Evolutionary conservation across 2,329 filamentous ascomycete genomes (phyloP).

Genomic region (Bisporella sp.): DNA sequence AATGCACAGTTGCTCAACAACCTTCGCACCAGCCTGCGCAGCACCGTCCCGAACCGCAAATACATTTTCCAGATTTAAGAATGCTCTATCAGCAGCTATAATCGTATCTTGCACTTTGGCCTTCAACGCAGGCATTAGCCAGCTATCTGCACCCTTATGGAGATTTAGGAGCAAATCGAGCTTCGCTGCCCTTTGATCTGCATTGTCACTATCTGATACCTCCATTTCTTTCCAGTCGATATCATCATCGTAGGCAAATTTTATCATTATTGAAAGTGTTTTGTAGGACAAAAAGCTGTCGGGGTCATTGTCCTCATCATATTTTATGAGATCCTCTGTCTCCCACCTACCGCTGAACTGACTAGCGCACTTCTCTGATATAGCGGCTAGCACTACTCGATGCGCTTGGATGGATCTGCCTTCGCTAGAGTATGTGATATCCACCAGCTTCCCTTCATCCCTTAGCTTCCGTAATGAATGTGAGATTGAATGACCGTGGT

Average conservation of each 20-base stretch:
- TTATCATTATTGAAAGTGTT: slow-evolving; percentile 16
- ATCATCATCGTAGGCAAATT: slow-evolving; percentile 17
- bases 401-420: slow-evolving; percentile 15
- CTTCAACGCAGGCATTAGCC: slow-evolving; percentile 12
- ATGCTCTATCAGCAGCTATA: slow-evolving; percentile 7
- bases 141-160: too few species aligned
- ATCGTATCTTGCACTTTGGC: slow-evolving; percentile 17
- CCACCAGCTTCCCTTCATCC: slow-evolving; percentile 7
- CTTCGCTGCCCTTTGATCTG: slow-evolving; percentile 10
- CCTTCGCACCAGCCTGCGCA: slow-evolving; percentile 4
- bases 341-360: slow-evolving; percentile 11
- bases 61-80: slow-evolving; percentile 19
- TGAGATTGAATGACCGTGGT: slow-evolving; percentile 1
- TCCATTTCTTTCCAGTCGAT: slow-evolving; percentile 20
- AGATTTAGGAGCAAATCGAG: slow-evolving; percentile 18
- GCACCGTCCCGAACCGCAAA: slow-evolving; percentile 6
- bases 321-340: slow-evolving; percentile 11
- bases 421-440: slow-evolving; percentile 14
- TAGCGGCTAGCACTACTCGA: slow-evolving; percentile 10
- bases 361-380: slow-evolving; percentile 11
- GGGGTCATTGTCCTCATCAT: slow-evolving; percentile 8
- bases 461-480: slow-evolving; percentile 8
- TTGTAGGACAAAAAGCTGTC: slow-evolving; percentile 15
- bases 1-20: too few species aligned
- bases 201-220: slow-evolving; percentile 9